Base-by-base conservation (phyloP, 306 rosid species). In the Pachyrhizus erosus region DNA sequence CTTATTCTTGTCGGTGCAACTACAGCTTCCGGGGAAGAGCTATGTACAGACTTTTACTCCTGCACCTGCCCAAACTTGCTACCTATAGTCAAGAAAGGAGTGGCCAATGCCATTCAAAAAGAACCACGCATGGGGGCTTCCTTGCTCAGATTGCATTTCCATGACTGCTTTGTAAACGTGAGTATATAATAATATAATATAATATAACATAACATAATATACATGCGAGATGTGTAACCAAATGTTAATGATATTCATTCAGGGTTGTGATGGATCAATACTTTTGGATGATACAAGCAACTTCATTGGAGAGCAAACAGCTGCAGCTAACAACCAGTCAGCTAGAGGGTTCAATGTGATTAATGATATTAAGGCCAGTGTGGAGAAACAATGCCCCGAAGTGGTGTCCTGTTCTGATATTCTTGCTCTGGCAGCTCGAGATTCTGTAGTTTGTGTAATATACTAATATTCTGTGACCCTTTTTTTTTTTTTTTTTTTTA, bases 401-500 rank as follows among this genome's bases (percentile, higher is more conserved):
- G 89, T 85, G 27, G 90, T 91, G 55, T 91, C 95, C 1, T 89
- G 95, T 71, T 93, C 95, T 73, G 95, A 91, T 89, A 79, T 91
- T 57, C 91, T 89, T 55, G 77, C 93, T 37, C 70, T 89, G n/a
- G 87, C 93, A 40, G 95, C 93, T 9, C 54, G 82, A 48, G 91
- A 91, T 74, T 89, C 93, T 0, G 89, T 85, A 1, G 90, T 86
- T 72, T 5, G 72, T 46, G 94, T 87, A 85, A 81, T 83, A 23
- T 13, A 40, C 46, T 87, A 85, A 82, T 82, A 15, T 17, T 55
- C 52, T 70, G 3, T 14, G 13, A 23, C n/a, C n/a, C n/a, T n/a
- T n/a, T n/a, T n/a, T n/a, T n/a, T n/a, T n/a, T n/a, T n/a, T 23
- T 37, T 5, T n/a, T n/a, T 34, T 39, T 20, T 0, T 34, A 5